Evolutionary conservation across 2,329 filamentous ascomycete species (phyloP), one percentile per base, ranked within the genome.

Genomic region (Talaromyces funiculosus): DNA sequence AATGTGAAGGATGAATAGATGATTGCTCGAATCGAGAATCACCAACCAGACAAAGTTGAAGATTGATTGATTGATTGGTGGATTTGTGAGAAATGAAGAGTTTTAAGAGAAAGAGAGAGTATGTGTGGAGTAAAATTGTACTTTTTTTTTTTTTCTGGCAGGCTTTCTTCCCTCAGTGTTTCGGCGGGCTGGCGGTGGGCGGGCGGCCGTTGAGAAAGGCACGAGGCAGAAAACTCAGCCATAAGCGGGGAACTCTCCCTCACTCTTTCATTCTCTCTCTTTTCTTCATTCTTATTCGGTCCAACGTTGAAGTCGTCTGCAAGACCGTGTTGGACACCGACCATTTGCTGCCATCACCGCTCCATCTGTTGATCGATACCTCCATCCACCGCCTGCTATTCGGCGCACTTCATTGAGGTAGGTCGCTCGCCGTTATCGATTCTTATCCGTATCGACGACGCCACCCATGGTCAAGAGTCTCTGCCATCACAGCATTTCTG

Each of bases 91-190:
- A 26, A 54, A 38, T 22, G 33, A 37, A 54, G 35, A 54, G 51
- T 53, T 53, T 53, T 53, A 9, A 31, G 45, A 18, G 29, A 35
- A 24, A 20, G 47, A 51, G n/a, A 8, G 29, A 33, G 51, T 20
- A 54, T 38, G 51, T 54, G 51, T 38, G 51, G 51, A 54, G 51
- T 54, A 40, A 54, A 54, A 37, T 38, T 37, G 31, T 37, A 38
- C n/a, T 49, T 54, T 54, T 38, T 53, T 53, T 51, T 53, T 53
- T 53, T 53, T 33, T 22, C 16, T 53, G n/a, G 37, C 37, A 3
- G 37, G 9, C 16, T 43, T 4, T 24, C 20, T 4, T 24, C 20
- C 18, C 40, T 43, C 31, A 33, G 31, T 12, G 31, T 33, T 2
- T 37, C 20, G 24, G 51, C 31, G 16, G 26, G 26, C 26, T n/a